Evolutionary conservation across 1,284 basidiomycete species (phyloP).

Genomic region (Irpex rosettiformis): DNA sequence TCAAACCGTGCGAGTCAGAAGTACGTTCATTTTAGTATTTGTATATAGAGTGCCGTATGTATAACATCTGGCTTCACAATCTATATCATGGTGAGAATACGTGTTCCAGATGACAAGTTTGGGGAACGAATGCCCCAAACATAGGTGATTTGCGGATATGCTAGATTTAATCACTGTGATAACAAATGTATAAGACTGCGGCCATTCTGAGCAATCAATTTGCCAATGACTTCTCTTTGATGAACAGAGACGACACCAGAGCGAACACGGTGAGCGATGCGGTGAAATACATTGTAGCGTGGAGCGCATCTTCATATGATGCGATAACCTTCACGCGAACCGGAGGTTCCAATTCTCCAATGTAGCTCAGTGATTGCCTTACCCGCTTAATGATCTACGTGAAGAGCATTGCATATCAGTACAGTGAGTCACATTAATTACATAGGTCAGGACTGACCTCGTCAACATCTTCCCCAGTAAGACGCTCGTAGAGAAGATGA

Average conservation of each 20-base stretch:
- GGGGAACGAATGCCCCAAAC: neutral
- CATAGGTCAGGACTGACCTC: constrained; percentile 35
- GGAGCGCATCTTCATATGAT: constrained; percentile 49
- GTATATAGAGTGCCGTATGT: neutral
- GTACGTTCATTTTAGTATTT: too few species aligned
- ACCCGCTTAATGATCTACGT: constrained; percentile 51
- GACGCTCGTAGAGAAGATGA: constrained; percentile 35
- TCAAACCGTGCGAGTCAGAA: too few species aligned
- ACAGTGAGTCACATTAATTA: too few species aligned
- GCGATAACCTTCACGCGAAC: constrained; percentile 40
- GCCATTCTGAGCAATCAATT: constrained; percentile 10
- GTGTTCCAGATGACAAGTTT: neutral
- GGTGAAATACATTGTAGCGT: constrained; percentile 44
- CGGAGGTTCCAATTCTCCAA: constrained; percentile 44
- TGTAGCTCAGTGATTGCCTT: constrained; percentile 50
- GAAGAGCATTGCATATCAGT: neutral
- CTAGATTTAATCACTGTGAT: too few species aligned
- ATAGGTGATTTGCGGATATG: too few species aligned
- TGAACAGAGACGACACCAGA: constrained; percentile 43
- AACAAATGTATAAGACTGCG: too few species aligned
- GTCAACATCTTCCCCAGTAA: constrained; percentile 43
- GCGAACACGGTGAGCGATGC: constrained; percentile 36
- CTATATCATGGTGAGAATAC: neutral
- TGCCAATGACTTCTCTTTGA: constrained; percentile 45
- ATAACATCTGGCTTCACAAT: neutral